A percentile compares a stretch with the other conserved stretches of the same genome.
Evolutionary conservation across 495 filamentous ascomycete genomes (phyloP).

Genomic region (Talaromyces adpressus): DNA sequence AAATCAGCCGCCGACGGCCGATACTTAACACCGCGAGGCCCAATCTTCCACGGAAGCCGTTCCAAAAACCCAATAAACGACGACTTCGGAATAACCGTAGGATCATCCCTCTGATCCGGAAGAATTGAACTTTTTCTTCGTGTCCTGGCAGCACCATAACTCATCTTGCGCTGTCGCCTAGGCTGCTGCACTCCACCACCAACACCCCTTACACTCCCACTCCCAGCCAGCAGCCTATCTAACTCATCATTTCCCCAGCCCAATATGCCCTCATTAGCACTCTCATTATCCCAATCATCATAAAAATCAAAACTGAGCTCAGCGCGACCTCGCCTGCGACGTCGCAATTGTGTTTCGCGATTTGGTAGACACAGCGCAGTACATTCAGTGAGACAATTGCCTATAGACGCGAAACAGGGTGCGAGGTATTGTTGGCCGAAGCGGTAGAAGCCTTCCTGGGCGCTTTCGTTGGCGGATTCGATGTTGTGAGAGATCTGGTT

Average conservation of each 20-base stretch:
- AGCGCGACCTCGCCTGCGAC: conserved; percentile 59
- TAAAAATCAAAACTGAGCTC: conserved; percentile 96
- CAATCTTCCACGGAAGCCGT: conserved; percentile 77
- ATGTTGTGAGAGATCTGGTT: conserved; percentile 89
- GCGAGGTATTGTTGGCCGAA: conserved; percentile 79
- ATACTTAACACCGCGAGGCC: conserved; percentile 72
- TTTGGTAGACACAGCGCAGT: conserved; percentile 64
- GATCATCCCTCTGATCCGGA: conserved; percentile 59
- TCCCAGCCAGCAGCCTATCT: conserved; percentile 78
- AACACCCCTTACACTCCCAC: conserved; percentile 35
- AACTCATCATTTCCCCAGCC: conserved; percentile 79
- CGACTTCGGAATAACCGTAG: conserved; percentile 84
- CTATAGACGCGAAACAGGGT: conserved; percentile 68
- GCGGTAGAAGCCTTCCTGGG: conserved; percentile 80
- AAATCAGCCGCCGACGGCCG: conserved; percentile 87
- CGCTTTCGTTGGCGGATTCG: conserved; percentile 85
- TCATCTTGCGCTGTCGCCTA: conserved; percentile 73
- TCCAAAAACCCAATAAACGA: conserved; percentile 81
- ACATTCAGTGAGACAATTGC: conserved; percentile 60
- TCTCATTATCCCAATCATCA: conserved; percentile 90
- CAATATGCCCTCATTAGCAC: conserved; percentile 53
- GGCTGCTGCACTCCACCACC: conserved; percentile 52
- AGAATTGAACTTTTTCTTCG: conserved; percentile 60
- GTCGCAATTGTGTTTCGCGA: conserved; percentile 65
- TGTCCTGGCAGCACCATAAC: conserved; percentile 66